These are phyloP conservation scores for Drosera spatulata DNA, from an alignment of 179 eudicot species.

Conservation along the genomic window DNA sequence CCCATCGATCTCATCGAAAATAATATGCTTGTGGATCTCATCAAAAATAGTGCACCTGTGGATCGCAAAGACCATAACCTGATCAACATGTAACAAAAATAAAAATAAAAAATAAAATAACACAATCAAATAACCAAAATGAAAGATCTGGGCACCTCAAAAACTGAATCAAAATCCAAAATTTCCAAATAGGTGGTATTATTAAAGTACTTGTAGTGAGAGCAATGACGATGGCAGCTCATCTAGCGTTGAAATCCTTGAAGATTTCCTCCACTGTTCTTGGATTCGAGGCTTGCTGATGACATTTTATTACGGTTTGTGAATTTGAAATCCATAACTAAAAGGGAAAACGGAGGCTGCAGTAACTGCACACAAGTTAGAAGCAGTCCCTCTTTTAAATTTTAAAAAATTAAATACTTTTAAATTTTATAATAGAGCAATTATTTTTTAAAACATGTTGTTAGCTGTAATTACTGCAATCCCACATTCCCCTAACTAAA, in stretches of 20 bases:
- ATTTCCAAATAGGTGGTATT: neutral
- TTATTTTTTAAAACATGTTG: no score
- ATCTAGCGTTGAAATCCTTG: slow-evolving; percentile 39
- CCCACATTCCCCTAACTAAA: no score
- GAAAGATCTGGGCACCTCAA: neutral
- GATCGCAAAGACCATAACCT: slow-evolving; percentile 34
- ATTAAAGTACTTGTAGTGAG: slow-evolving; percentile 10
- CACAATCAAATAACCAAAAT: no score
- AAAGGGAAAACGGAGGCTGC: no score
- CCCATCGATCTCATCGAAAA: no score
- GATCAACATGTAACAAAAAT: slow-evolving; percentile 18
- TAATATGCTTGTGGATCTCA: no score
- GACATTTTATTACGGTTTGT: slow-evolving; percentile 4
- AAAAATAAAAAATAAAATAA: neutral
- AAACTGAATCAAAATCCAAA: slow-evolving; percentile 9
- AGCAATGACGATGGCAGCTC: slow-evolving; percentile 30
- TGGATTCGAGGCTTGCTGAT: slow-evolving; percentile 11
- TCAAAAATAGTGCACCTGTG: neutral
- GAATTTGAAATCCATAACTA: no score
- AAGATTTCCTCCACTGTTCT: slow-evolving; percentile 24
- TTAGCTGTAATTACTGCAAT: no score
- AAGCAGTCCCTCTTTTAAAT: no score
- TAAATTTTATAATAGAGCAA: no score
- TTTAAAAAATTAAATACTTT: no score
- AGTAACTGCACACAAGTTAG: no score